phyloP scores from a whole-genome alignment of 768 basidiomycete species.

The Tephrocybe sp. region DNA sequence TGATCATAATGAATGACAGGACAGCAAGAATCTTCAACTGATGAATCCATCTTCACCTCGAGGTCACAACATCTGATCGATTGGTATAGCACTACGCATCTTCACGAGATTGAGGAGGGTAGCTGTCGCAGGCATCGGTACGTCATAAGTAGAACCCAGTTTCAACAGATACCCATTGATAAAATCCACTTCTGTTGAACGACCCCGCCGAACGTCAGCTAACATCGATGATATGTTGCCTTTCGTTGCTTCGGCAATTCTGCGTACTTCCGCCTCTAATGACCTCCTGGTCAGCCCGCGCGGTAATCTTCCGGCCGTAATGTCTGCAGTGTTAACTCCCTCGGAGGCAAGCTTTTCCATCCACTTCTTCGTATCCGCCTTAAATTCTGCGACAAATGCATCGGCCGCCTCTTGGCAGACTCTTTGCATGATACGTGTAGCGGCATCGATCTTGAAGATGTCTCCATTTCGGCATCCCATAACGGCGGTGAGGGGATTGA shows the following conservation, averaged over 20 bases:
- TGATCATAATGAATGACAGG: no score
- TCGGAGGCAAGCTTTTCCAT: constrained; percentile 27
- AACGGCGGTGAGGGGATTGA: constrained; percentile 86
- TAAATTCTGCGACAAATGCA: constrained; percentile 54
- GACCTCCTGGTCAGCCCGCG: constrained; percentile 38
- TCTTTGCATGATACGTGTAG: constrained; percentile 41
- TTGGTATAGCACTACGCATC: constrained; percentile 53
- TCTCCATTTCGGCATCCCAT: constrained; percentile 79
- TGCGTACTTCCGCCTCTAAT: constrained; percentile 55
- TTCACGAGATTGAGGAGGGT: constrained; percentile 58
- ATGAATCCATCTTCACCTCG: no score
- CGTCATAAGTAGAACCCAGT: constrained; percentile 54
- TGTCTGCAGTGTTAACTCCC: constrained; percentile 23
- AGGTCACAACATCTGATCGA: constrained; percentile 42
- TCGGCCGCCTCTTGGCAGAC: constrained; percentile 72
- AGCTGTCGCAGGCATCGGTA: constrained; percentile 57
- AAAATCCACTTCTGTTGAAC: constrained; percentile 72
- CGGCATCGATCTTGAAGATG: constrained; percentile 46
- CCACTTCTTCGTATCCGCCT: constrained; percentile 37
- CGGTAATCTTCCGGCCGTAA: constrained; percentile 41
- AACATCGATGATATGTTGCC: constrained; percentile 82
- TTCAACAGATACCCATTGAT: constrained; percentile 79
- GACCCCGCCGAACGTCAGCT: constrained; percentile 59
- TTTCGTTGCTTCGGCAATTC: constrained; percentile 55
- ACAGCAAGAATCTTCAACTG: no score